These are phyloP conservation scores for Climacium dendroides DNA, from an alignment of 225 moss, liverwort and hornwort genomes.

Conservation along the genomic window DNA sequence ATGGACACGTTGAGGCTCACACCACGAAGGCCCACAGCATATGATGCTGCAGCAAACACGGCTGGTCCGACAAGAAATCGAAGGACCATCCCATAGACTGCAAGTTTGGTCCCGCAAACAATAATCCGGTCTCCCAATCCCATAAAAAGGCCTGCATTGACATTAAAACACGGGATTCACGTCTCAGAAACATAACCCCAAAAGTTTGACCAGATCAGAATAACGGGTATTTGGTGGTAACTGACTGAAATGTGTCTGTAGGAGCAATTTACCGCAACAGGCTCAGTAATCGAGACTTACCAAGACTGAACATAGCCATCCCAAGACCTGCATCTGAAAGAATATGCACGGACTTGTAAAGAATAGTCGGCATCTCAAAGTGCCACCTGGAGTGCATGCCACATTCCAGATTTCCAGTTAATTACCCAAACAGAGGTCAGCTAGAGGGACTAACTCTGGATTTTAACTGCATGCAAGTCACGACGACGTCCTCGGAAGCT, in stretches of 20 bases:
- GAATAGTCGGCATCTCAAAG: slow-evolving; percentile 56
- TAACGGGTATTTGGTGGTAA: neutral
- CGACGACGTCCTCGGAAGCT: neutral
- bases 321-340: slow-evolving; percentile 95
- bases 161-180: neutral
- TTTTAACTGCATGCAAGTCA: neutral
- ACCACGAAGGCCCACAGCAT: slow-evolving; percentile 65
- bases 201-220: neutral
- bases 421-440: neutral
- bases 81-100: slow-evolving; percentile 53
- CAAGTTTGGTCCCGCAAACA: slow-evolving; percentile 61
- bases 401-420: neutral
- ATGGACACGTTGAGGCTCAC: slow-evolving; percentile 67
- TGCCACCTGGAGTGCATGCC: slow-evolving; percentile 49
- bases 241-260: neutral
- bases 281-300: slow-evolving; percentile 13
- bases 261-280: neutral
- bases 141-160: slow-evolving; percentile 79
- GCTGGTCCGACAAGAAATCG: slow-evolving; percentile 90
- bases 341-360: slow-evolving; percentile 81
- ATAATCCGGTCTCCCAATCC: slow-evolving; percentile 83
- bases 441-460: neutral
- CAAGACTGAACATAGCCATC: slow-evolving; percentile 99
- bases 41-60: slow-evolving; percentile 85
- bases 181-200: neutral